Evolutionary conservation across 83 land plant genomes (phyloP).

Genomic region (Picea mariana): DNA sequence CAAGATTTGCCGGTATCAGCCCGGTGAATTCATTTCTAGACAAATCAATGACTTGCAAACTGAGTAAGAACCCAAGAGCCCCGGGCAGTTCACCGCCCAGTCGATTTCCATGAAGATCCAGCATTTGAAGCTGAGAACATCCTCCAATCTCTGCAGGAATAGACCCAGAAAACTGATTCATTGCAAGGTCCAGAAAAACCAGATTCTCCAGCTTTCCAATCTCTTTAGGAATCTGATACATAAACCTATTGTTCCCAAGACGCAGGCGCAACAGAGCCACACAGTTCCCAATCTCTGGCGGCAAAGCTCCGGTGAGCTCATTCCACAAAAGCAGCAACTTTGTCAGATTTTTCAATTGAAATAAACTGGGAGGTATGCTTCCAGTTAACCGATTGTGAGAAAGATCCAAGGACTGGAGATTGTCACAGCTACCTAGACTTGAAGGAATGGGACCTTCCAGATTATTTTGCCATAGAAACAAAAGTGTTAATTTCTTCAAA

Average conservation of each 20-base stretch:
- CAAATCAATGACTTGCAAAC: conserved; percentile 46
- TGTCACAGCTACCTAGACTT: conserved; percentile 40
- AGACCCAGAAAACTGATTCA: conserved; percentile 53
- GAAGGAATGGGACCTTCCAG: conserved; percentile 36
- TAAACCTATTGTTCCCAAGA: conserved; percentile 44
- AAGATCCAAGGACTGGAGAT: conserved; percentile 66
- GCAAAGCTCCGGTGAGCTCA: conserved; percentile 56
- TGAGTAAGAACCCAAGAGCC: conserved; percentile 25
- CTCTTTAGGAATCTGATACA: conserved; percentile 52
- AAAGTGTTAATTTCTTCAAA: conserved; percentile 14
- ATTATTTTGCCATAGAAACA: conserved; percentile 23
- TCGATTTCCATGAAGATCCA: conserved; percentile 69
- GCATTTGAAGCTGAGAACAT: conserved; percentile 54
- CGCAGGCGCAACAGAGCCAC: conserved; percentile 53
- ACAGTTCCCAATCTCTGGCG: conserved; percentile 69
- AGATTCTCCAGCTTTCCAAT: conserved; percentile 51
- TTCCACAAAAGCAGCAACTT: conserved; percentile 72
- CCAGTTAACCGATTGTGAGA: conserved; percentile 70
- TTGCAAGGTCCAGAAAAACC: conserved; percentile 60
- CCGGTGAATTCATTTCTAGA: conserved; percentile 49
- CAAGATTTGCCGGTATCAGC: conserved; percentile 11
- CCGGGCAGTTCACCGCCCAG: conserved; percentile 58
- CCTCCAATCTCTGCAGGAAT: conserved; percentile 63
- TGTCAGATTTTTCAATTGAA: conserved; percentile 57
- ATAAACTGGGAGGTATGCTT: conserved; percentile 59